Conservation (phyloP, 805 yeast species). For the Candida mattraensis region DNA sequence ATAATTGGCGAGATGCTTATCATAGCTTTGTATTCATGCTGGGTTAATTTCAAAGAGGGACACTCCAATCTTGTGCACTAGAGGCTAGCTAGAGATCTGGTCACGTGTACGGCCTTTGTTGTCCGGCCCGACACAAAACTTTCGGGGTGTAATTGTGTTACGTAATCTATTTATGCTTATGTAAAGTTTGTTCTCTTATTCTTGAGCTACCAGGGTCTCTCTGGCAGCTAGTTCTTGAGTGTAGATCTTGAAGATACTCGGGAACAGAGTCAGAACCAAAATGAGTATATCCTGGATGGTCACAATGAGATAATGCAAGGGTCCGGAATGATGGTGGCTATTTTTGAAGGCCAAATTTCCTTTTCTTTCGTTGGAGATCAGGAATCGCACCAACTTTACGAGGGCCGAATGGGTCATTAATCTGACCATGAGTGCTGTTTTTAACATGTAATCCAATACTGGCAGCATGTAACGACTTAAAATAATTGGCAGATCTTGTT, state of each 20-base stretch:
- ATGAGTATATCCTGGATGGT: slow-evolving; percentile 20
- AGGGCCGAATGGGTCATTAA: neutral
- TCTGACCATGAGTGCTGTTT: no score
- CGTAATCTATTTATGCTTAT: neutral
- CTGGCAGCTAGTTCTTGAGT: slow-evolving; percentile 12
- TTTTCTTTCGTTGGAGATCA: slow-evolving; percentile 10
- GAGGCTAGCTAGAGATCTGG: no score
- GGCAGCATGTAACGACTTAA: no score
- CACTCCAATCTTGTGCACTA: no score
- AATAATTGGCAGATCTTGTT: no score
- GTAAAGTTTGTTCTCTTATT: neutral
- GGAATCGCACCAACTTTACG: slow-evolving; percentile 4
- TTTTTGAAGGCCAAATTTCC: neutral
- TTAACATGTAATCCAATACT: no score
- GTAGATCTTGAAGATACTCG: slow-evolving; percentile 19
- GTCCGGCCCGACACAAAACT: no score
- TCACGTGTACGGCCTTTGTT: no score
- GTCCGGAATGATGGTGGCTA: neutral
- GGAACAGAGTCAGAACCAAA: slow-evolving; percentile 20
- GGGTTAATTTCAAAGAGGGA: no score
- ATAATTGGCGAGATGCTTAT: no score
- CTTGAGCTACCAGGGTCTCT: neutral
- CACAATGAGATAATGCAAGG: slow-evolving; percentile 6
- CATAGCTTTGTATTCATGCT: no score
- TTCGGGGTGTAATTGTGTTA: no score